Conservation (phyloP, 352 stramenopile species). For the Phytophthora kernoviae region DNA sequence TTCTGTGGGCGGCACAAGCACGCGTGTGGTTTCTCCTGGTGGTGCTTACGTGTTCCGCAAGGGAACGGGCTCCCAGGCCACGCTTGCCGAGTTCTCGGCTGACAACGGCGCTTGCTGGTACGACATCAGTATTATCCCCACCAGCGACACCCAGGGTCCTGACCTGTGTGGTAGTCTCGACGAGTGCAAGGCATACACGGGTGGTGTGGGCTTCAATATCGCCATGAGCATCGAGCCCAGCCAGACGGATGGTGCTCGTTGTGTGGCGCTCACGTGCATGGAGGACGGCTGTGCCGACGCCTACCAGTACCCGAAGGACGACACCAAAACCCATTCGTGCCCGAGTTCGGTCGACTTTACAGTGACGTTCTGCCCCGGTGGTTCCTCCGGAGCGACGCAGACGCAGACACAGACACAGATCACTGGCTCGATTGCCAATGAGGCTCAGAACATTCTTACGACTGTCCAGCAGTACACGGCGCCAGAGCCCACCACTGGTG, state of each 20-base stretch:
- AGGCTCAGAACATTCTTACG: constrained; percentile 11
- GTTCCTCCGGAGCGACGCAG: constrained; percentile 23
- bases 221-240: constrained; percentile 66
- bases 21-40: constrained; percentile 38
- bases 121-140: constrained; percentile 84
- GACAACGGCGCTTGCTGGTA: constrained; percentile 61
- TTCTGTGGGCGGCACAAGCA: constrained; percentile 29
- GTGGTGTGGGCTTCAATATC: constrained; percentile 70
- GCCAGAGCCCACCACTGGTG: constrained; percentile 15
- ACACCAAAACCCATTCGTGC: constrained; percentile 74
- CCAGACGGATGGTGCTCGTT: constrained; percentile 44
- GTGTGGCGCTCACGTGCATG: constrained; percentile 54
- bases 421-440: constrained; percentile 24
- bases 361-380: constrained; percentile 58
- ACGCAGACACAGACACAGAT: constrained; percentile 18
- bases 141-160: constrained; percentile 39
- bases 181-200: constrained; percentile 58
- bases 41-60: constrained; percentile 56
- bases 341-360: constrained; percentile 54
- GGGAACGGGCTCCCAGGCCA: constrained; percentile 50
- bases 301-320: constrained; percentile 73
- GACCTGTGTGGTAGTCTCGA: constrained; percentile 56
- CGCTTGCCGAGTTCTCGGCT: constrained; percentile 70
- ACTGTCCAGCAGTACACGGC: constrained; percentile 22
- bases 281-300: constrained; percentile 61